Base-by-base conservation (phyloP, 805 yeast species). In the Myxozyma vanderwaltii region DNA sequence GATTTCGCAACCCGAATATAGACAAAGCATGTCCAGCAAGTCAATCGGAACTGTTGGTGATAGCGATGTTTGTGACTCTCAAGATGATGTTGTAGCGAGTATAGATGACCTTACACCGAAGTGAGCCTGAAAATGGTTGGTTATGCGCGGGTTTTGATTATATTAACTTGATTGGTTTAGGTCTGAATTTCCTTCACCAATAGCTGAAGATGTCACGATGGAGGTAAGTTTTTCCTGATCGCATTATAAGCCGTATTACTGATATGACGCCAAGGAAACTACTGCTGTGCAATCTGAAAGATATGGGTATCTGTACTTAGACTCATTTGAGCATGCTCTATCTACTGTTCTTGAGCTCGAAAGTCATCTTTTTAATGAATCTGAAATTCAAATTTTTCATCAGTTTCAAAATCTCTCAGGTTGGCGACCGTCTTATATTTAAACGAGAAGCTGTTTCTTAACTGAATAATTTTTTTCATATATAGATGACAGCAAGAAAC, bases 321-420 rank as follows among this genome's bases (percentile, higher is more conserved):
- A 64, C 27, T 54, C 58, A 23, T 64, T 64, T 26, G 35, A 36
- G 58, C 26, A 24, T 2, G 63, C 61, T 23, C 17, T 63, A 33
- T 50, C 61, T 15, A 57, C 61, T 2, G 67, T 64, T 7, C 41
- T 64, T 19, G 54, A 51, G 26, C 13, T 40, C 26, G 67, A 64
- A 43, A 40, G 58, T 17, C 51, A 59, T 31, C 51, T 64, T 8
- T 64, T 64, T 29, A 26, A 52, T 21, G 54, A 54, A 13, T 23
- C 53, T 10, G 67, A 64, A 57, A 31, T 46, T 23, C 24, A n/a
- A 15, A 12, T 54, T 3, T 51, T 64, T 15, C 56, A 64, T 7
- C 17, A 35, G 17, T 64, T 64, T 46, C 33, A 44, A 29, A 33
- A 19, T 4, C 54, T 64, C 2, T 39, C 49, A 19, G 61, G 64